Base-by-base conservation (phyloP, 257 asterid species). In the Gentiana macrophylla region DNA sequence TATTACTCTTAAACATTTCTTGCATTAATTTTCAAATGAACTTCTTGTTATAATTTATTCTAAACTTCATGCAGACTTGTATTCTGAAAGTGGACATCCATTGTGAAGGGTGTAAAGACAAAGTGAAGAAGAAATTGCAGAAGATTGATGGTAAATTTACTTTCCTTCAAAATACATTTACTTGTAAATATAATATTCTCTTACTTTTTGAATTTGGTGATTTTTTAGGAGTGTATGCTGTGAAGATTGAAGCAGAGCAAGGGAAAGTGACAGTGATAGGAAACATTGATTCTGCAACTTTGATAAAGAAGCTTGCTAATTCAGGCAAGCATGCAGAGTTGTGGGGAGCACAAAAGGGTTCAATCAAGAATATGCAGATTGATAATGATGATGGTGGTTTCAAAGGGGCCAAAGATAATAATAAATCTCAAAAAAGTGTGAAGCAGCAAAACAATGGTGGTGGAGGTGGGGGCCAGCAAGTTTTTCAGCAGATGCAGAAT, bases 261-360 rank as follows among this genome's bases (percentile, higher is more conserved):
- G 81, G 84, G 53, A 82, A 67, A 66, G 94, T 82, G 68, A 78
- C 75, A 2, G 94, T 85, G 60, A 70, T 81, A 0, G 92, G 94
- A 37, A 77, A 78, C 67, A 86, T 74, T 35, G 94, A 82, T 70
- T 69, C 89, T 47, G 74, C 64, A 32, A 59, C 71, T 4, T 70
- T 86, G n/a, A 63, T 86, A 69, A 71, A 75, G 62, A 86, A 80
- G 81, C 82, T 86, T 35, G 81, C 61, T 52, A 83, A 83, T 57
- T 65, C 86, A 4, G 95, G 95, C 34, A 86, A 86, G 60, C 89
- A 75, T 55, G 95, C 95, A 36, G 85, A 82, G 75, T 45, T 83
- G 8, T 76, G 84, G 89, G 85, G 87, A 41, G 63, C 66, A 3
- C 73, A 64, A 36, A 79, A 80, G 57, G 78, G 81, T 6, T 67